phyloP scores from a whole-genome alignment of 2,329 filamentous ascomycete species.

The Alternaria gansuensis region DNA sequence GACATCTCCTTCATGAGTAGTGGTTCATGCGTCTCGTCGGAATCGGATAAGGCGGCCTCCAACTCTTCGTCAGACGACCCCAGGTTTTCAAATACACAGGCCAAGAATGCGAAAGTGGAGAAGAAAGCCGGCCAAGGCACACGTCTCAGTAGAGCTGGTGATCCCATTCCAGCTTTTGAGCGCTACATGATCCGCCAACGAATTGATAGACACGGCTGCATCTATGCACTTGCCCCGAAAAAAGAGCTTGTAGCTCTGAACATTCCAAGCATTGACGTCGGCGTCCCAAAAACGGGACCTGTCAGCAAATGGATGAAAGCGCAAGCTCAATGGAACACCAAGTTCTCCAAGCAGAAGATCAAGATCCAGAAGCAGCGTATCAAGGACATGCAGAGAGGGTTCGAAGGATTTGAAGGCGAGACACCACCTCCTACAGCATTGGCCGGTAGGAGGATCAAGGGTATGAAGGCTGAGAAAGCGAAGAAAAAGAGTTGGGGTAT shows the following conservation, averaged over 20 bases:
- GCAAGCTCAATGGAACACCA: slow-evolving; percentile 76
- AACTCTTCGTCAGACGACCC: slow-evolving; percentile 39
- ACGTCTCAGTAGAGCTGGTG: slow-evolving; percentile 83
- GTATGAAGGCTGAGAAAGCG: slow-evolving; percentile 59
- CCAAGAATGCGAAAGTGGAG: slow-evolving; percentile 28
- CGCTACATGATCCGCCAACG: slow-evolving; percentile 92
- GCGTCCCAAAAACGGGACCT: slow-evolving; percentile 79
- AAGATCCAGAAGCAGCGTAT: slow-evolving; percentile 77
- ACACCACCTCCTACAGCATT: slow-evolving; percentile 83
- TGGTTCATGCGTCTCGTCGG: slow-evolving; percentile 52
- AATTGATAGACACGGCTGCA: slow-evolving; percentile 78
- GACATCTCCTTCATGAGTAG: slow-evolving; percentile 76
- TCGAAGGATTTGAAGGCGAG: slow-evolving; percentile 75
- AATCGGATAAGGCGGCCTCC: slow-evolving; percentile 23
- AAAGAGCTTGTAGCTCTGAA: slow-evolving; percentile 72
- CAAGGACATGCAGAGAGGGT: slow-evolving; percentile 75
- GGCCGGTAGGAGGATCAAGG: slow-evolving; percentile 71
- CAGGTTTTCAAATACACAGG: slow-evolving; percentile 23
- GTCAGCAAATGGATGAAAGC: slow-evolving; percentile 83
- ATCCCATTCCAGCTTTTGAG: slow-evolving; percentile 79
- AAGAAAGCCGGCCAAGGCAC: slow-evolving; percentile 22
- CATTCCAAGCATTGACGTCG: slow-evolving; percentile 71
- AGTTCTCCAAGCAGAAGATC: slow-evolving; percentile 73
- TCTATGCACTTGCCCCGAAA: slow-evolving; percentile 72
- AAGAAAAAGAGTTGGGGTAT: slow-evolving; percentile 77